Evolutionary conservation across 2,329 filamentous ascomycete species (phyloP), one percentile per base, ranked within the genome.

Genomic region (Scedosporium boydii): DNA sequence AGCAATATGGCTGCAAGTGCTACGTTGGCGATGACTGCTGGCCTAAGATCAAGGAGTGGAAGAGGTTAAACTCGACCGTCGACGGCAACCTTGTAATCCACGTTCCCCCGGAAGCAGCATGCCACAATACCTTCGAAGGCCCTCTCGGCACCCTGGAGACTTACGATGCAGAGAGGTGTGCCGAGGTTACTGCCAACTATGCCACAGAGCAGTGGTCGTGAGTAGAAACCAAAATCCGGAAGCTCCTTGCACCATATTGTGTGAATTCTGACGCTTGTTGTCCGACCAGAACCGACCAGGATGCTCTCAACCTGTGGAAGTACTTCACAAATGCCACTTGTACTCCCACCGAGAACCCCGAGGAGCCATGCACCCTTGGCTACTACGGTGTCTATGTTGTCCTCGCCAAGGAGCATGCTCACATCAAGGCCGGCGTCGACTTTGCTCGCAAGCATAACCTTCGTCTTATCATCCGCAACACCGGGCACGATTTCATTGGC

Each of bases 401-500:
- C 64, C 66, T 68, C 23, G 69, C 67, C 18, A 64, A 61, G 56
- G 63, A 64, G 1, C 64, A 62, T 0, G 65, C 64, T 0, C 66
- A 73, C 27, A 63, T 72, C 42, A 69, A 72, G 53, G 70, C 71
- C 6, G 71, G 72, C 16, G 65, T 76, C 61, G 66, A 70, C 59
- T 76, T 69, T 56, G 67, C 68, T 3, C 63, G 62, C 1, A 59
- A 76, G 6, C 70, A 80, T 65, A 81, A 81, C 66, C 72, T 86
- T 55, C 78, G 82, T 1, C 67, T 86, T 0, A 73, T 84, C 34
- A 77, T 86, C 64, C 77, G 80, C 64, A 84, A 84, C 66, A 85
- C 82, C 0, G 82, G 82, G 1, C 82, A 86, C 67, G 82, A 84
- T 66, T 80, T 78, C 65, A 74, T 80, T 38, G 87, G 86, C 48